Evolutionary conservation across 768 basidiomycete genomes (phyloP), one percentile per base, ranked within the genome.

Genomic region (Auricularia cornea): DNA sequence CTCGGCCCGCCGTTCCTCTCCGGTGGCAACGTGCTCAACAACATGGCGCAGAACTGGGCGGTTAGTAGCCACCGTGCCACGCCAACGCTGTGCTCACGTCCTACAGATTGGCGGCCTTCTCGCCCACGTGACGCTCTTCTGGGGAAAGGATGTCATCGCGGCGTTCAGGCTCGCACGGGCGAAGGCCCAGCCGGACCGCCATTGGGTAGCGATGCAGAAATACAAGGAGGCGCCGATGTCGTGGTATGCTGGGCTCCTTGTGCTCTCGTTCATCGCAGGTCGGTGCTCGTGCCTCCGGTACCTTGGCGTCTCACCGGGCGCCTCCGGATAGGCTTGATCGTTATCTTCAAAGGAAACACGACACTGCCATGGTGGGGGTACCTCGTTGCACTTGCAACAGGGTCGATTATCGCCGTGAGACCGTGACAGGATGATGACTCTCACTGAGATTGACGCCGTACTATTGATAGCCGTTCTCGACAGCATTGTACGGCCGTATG

Each of bases 51-150:
- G 10, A 63, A 44, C 54, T 54, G 56, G 18, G 64, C 67, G n/a
- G 68, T 67, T n/a, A n/a, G n/a, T n/a, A n/a, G n/a, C n/a, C n/a
- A n/a, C n/a, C n/a, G n/a, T 68, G 59, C 77, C 67, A 29, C n/a
- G 23, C n/a, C 3, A 44, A 3, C n/a, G 2, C 2, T 16, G 59
- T n/a, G n/a, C n/a, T n/a, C n/a, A n/a, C n/a, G n/a, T n/a, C n/a
- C n/a, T n/a, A n/a, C n/a, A 84, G 81, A 85, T 86, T 63, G 86
- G 86, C n/a, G 83, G 81, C 26, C 74, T 87, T 38, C 77, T 87
- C 60, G 79, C 83, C 1, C 84, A 85, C 69, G 78, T 76, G 33
- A 33, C 82, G 26, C 73, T 85, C 32, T 86, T 87, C 74, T 85
- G 84, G 83, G 79, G 84, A 10, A 74, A 76, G 12, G 80, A 81